Evolutionary conservation across 2,329 filamentous ascomycete species (phyloP).

Genomic region (Metarhizium brunneum): DNA sequence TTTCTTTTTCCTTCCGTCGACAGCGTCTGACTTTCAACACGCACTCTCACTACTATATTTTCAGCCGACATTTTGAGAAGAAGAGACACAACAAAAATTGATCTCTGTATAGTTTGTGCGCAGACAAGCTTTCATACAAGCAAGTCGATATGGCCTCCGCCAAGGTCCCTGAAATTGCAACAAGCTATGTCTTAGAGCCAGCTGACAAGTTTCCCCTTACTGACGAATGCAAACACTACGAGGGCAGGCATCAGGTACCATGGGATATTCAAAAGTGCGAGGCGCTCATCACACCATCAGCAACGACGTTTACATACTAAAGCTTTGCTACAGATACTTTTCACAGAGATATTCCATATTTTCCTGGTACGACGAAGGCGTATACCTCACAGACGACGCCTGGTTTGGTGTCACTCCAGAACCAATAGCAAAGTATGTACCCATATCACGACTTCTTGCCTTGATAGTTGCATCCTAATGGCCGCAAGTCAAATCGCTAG

Average conservation of each 20-base stretch:
- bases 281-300: not conserved
- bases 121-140: not conserved
- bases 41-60: not conserved
- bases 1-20: not conserved
- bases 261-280: constrained; percentile 74
- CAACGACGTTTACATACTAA: not conserved
- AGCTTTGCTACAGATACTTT: constrained; percentile 62
- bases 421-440: constrained; percentile 67
- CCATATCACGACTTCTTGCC: constrained; percentile 1
- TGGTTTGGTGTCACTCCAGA: constrained; percentile 98
- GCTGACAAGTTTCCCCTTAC: constrained; percentile 42
- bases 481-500: constrained; percentile 59
- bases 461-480: constrained; percentile 6
- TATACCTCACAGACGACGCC: constrained; percentile 84
- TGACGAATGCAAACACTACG: constrained; percentile 67
- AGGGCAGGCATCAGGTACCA: constrained; percentile 60
- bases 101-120: not conserved
- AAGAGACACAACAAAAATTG: not conserved
- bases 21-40: not conserved
- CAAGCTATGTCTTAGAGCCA: constrained; percentile 27
- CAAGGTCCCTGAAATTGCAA: constrained; percentile 6
- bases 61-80: not conserved
- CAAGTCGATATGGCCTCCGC: constrained; percentile 9
- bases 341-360: constrained; percentile 83
- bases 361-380: constrained; percentile 74